Percentiles rank a stretch among this genome's conserved stretches.
These are phyloP conservation scores for Linaria vulgaris DNA, from an alignment of 257 asterid genomes.

Conservation along the genomic window DNA sequence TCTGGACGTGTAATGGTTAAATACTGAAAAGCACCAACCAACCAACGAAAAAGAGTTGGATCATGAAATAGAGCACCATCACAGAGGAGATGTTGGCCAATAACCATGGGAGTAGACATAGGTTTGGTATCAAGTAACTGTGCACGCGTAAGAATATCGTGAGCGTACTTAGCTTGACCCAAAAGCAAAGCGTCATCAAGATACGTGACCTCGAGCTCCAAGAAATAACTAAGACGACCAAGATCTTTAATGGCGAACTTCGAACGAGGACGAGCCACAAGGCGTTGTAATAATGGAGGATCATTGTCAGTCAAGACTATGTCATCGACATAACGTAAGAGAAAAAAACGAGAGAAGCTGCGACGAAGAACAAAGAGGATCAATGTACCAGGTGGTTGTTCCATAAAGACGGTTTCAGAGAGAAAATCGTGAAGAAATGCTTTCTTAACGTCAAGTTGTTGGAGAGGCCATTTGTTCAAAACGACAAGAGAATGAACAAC, in stretches of 20 bases:
- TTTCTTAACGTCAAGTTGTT: neutral
- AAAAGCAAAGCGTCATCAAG: neutral
- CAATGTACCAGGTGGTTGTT: neutral
- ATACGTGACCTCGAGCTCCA: neutral
- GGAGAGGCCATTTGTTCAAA: neutral
- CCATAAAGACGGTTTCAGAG: neutral
- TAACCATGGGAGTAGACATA: neutral
- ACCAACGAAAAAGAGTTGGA: neutral
- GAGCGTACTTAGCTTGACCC: neutral
- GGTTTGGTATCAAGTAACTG: neutral
- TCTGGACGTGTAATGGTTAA: neutral
- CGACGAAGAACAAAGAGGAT: neutral
- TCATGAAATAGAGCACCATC: neutral
- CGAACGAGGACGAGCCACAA: neutral
- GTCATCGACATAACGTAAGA: neutral
- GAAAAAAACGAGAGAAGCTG: neutral
- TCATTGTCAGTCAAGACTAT: neutral
- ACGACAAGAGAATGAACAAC: no score
- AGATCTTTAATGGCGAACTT: neutral
- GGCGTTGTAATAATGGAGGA: neutral
- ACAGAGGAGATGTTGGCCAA: neutral
- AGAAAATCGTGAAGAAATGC: neutral
- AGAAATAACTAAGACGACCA: neutral
- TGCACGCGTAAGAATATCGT: neutral
- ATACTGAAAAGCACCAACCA: neutral